phyloP scores from a whole-genome alignment of 441 rosid genomes.

The Melastoma candidum region DNA sequence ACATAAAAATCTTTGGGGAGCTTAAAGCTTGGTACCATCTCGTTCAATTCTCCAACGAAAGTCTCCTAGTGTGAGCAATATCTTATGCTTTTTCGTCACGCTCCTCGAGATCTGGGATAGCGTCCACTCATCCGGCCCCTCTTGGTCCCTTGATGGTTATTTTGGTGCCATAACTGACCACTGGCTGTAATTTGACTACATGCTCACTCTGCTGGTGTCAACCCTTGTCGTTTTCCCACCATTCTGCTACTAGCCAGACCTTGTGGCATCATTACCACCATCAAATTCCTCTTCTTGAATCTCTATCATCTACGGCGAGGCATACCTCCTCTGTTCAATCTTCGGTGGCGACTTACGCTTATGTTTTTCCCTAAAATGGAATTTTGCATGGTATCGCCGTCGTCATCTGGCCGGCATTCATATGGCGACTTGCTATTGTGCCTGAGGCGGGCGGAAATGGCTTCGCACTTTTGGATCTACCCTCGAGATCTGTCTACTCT shows the following conservation, averaged over 20 bases:
- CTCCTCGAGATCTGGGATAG: conserved; percentile 25
- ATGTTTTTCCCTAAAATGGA: conserved; percentile 15
- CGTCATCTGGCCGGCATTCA: conserved; percentile 21
- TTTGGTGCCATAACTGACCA: conserved; percentile 35
- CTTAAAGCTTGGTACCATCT: conserved; percentile 42
- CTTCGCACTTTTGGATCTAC: conserved; percentile 9
- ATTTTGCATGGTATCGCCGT: conserved; percentile 10
- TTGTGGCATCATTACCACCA: conserved; percentile 14
- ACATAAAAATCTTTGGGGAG: conserved; percentile 17
- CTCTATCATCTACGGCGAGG: conserved; percentile 23
- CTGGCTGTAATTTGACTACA: conserved; percentile 18
- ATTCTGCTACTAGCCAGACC: conserved; percentile 25
- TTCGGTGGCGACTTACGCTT: conserved; percentile 28
- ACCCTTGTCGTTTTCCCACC: conserved; percentile 18
- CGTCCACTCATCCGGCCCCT: conserved; percentile 20
- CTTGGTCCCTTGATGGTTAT: conserved; percentile 23
- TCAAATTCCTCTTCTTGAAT: conserved; percentile 21
- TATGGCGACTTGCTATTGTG: conserved; percentile 29
- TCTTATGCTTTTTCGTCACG: conserved; percentile 22
- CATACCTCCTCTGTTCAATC: conserved; percentile 24
- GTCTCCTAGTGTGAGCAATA: conserved; percentile 20
- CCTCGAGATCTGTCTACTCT: conserved; percentile 19
- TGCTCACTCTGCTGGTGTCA: conserved; percentile 19
- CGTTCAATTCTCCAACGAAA: conserved; percentile 49
- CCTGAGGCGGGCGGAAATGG: conserved; percentile 17